A percentile compares a stretch with the other conserved stretches of the same genome.
These are phyloP conservation scores for Chrysanthemum makinoi DNA, from an alignment of 129 eudicot genomes.

Conservation along the genomic window DNA sequence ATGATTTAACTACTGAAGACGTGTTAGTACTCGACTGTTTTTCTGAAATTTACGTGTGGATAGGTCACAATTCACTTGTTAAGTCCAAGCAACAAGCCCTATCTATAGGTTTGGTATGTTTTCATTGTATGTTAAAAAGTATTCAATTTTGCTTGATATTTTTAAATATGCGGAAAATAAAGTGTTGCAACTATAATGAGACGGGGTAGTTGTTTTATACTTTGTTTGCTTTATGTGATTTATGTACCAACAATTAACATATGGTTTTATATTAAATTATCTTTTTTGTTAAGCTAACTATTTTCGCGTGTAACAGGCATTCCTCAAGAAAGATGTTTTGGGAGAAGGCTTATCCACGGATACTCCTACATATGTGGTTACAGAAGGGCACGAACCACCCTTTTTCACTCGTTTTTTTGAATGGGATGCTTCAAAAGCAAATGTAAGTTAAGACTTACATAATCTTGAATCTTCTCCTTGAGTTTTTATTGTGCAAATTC, in stretches of 20 bases:
- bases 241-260: slow-evolving; percentile 1
- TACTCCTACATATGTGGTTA: slow-evolving; percentile 65
- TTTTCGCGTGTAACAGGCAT: slow-evolving; percentile 42
- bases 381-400: slow-evolving; percentile 76
- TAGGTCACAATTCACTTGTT: slow-evolving; percentile 47
- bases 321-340: slow-evolving; percentile 53
- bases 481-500: not conserved
- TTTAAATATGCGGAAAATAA: not conserved
- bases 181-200: not conserved
- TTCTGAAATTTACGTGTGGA: slow-evolving; percentile 64
- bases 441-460: slow-evolving; percentile 40
- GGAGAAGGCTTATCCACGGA: slow-evolving; percentile 49
- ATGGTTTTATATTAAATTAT: not conserved
- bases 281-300: not conserved
- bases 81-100: slow-evolving; percentile 57
- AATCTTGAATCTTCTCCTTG: not conserved
- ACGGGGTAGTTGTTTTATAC: too few species aligned
- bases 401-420: slow-evolving; percentile 74
- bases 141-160: slow-evolving; percentile 1
- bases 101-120: slow-evolving; percentile 55
- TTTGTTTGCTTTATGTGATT: not conserved
- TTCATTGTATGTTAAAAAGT: not conserved
- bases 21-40: slow-evolving; percentile 59
- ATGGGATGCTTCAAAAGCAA: slow-evolving; percentile 77
- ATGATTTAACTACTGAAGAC: slow-evolving; percentile 78